Evolutionary conservation across 148 eudicot genomes (phyloP), one percentile per base, ranked within the genome.

Genomic region (Chenopodium quinoa): DNA sequence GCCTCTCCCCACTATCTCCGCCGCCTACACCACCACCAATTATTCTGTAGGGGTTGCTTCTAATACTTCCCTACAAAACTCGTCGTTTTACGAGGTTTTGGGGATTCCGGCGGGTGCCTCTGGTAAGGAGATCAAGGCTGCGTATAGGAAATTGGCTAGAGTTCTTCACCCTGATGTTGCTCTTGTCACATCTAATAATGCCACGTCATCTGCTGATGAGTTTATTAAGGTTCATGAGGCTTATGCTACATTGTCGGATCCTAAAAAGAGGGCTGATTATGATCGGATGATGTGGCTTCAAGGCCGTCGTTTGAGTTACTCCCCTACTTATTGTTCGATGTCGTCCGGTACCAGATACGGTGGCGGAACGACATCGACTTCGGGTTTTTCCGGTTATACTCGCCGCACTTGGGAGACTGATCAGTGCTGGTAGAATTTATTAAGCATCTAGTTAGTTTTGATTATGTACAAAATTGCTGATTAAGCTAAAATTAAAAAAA

Each of bases 371-470:
- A 62, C 83, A 71, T 25, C 86, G 78, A 47, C 11, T 73, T 48
- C 72, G 9, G 62, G 84, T 9, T 77, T 71, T 77, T 77, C 79
- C 14, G 85, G 89, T 23, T 81, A 79, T 44, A 54, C 79, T 4
- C 71, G 88, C 40, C 84, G 92, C 58, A 85, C 62, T 12, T 92
- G 95, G 95, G 93, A 92, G 82, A 92, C 93, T 22, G 95, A 92
- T 50, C 95, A 92, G 82, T 92, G 95, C 81, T 92, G 95, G 95
- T 92, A 90, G 89, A 60, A 1, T 27, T 27, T 56, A 4, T 56
- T 11, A 73, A 44, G 22, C 20, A 14, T 2, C 62, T 56, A 12
- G 17, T 56, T 56, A 56, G 22, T 56, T 56, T 50, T 50, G 14
- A 2, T 50, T 50, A 2, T 50, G 54, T 50, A 50, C 14, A 50